Evolutionary conservation across 2,329 filamentous ascomycete genomes (phyloP).

Genomic region (Phialemoniopsis sp.): DNA sequence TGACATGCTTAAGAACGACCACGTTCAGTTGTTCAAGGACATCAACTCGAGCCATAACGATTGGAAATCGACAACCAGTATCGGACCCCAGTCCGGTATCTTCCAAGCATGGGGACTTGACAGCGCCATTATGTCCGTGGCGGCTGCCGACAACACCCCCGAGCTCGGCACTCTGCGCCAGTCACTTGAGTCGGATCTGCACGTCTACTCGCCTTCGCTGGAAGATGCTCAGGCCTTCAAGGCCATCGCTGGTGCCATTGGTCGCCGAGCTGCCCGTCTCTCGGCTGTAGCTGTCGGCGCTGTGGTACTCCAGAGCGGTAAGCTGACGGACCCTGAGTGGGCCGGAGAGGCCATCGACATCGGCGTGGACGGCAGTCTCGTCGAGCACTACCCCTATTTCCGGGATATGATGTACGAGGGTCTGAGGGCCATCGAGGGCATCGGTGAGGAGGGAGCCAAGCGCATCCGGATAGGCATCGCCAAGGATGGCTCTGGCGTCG

Average conservation of each 20-base stretch:
- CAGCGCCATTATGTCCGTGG: slow-evolving; percentile 82
- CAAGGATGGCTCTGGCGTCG: slow-evolving; percentile 94
- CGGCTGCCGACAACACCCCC: slow-evolving; percentile 73
- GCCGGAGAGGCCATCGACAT: slow-evolving; percentile 76
- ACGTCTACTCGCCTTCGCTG: slow-evolving; percentile 69
- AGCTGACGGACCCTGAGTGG: slow-evolving; percentile 51
- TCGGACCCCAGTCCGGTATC: slow-evolving; percentile 62
- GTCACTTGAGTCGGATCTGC: slow-evolving; percentile 71
- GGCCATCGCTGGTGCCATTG: slow-evolving; percentile 76
- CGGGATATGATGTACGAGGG: slow-evolving; percentile 84
- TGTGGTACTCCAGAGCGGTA: slow-evolving; percentile 75
- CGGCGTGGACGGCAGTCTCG: slow-evolving; percentile 89
- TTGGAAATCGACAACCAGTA: slow-evolving; percentile 63
- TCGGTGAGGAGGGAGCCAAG: slow-evolving; percentile 75
- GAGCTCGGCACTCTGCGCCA: slow-evolving; percentile 72
- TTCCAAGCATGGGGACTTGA: slow-evolving; percentile 86
- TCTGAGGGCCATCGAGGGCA: slow-evolving; percentile 68
- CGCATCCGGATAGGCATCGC: slow-evolving; percentile 92
- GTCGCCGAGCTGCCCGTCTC: slow-evolving; percentile 81
- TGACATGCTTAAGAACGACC: slow-evolving; percentile 64
- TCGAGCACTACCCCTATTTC: slow-evolving; percentile 95
- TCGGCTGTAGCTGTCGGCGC: slow-evolving; percentile 85
- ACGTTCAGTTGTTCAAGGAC: slow-evolving; percentile 71
- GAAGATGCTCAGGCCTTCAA: slow-evolving; percentile 90
- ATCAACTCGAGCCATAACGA: slow-evolving; percentile 69